A percentile compares a stretch with the other conserved stretches of the same genome.
These are phyloP conservation scores for Fagopyrum homotropicum DNA, from an alignment of 148 eudicot genomes.

Conservation along the genomic window DNA sequence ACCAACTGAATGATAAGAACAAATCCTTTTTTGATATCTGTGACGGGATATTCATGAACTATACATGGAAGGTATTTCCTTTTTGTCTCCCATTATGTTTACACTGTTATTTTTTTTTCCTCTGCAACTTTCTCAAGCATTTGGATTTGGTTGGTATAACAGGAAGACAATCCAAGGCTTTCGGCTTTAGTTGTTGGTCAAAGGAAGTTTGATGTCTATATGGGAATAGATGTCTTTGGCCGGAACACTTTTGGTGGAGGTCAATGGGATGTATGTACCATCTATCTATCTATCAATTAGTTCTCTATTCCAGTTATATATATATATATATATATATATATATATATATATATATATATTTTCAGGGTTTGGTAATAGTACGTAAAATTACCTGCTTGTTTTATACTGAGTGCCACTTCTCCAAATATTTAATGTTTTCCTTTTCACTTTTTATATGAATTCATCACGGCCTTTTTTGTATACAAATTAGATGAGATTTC, in stretches of 20 bases:
- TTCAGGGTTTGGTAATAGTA: background rate
- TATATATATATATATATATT: background rate
- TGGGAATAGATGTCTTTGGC: too few relatives aligned
- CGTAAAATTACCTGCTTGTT: background rate
- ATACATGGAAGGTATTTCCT: slow-evolving; percentile 65
- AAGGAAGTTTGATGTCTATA: too few relatives aligned
- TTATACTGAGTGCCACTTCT: too few relatives aligned
- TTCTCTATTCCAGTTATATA: background rate
- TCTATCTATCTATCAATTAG: background rate
- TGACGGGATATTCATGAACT: slow-evolving; percentile 86
- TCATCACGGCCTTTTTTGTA: background rate
- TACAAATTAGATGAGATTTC: background rate
- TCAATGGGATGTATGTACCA: slow-evolving; percentile 68
- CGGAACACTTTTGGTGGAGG: slow-evolving; percentile 65
- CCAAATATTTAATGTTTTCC: too few relatives aligned
- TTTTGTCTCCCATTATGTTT: background rate
- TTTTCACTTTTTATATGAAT: too few relatives aligned
- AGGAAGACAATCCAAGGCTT: slow-evolving; percentile 29
- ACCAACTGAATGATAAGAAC: slow-evolving; percentile 70
- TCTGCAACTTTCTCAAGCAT: slow-evolving; percentile 1
- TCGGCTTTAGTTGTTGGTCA: too few relatives aligned
- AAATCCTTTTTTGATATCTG: slow-evolving; percentile 84
- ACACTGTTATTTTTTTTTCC: background rate
- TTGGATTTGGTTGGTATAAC: slow-evolving; percentile 16
- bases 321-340: background rate